phyloP scores from a whole-genome alignment of 2,329 filamentous ascomycete species.

The Penicillium freii region DNA sequence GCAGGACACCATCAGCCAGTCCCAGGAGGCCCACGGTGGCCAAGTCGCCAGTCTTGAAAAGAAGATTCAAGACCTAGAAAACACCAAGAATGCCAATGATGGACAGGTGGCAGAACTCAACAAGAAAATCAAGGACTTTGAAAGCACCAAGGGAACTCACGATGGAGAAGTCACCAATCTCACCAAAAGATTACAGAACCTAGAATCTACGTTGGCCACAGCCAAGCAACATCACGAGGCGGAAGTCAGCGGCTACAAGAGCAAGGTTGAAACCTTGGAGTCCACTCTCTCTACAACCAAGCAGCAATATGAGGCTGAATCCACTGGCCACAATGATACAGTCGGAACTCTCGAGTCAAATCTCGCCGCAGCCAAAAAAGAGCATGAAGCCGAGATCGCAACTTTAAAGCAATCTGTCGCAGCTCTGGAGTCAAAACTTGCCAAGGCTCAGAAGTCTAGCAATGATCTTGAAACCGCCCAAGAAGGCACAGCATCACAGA shows the following conservation, averaged over 20 bases:
- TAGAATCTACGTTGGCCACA: slow-evolving; percentile 44
- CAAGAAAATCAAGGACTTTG: slow-evolving; percentile 59
- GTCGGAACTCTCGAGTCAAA: slow-evolving; percentile 56
- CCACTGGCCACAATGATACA: slow-evolving; percentile 57
- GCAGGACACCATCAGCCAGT: slow-evolving; percentile 53
- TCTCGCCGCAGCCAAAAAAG: slow-evolving; percentile 44
- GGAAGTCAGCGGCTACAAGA: slow-evolving; percentile 59
- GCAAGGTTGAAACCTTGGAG: slow-evolving; percentile 59
- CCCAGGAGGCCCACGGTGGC: slow-evolving; percentile 59
- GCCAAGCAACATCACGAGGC: slow-evolving; percentile 49
- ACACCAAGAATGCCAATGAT: slow-evolving; percentile 51
- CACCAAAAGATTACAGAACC: slow-evolving; percentile 58
- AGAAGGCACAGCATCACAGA: slow-evolving; percentile 50
- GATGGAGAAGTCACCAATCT: slow-evolving; percentile 63
- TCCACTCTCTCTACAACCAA: slow-evolving; percentile 52
- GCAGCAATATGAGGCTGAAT: slow-evolving; percentile 59
- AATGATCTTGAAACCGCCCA: slow-evolving; percentile 60
- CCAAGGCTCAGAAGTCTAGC: slow-evolving; percentile 50
- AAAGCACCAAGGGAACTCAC: slow-evolving; percentile 55
- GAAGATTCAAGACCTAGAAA: slow-evolving; percentile 58
- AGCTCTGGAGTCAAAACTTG: slow-evolving; percentile 51
- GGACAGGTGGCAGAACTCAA: slow-evolving; percentile 59
- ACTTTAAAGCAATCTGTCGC: slow-evolving; percentile 60
- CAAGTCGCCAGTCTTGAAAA: slow-evolving; percentile 25
- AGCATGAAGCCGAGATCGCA: slow-evolving; percentile 58